phyloP scores from a whole-genome alignment of 306 rosid species.

The Fragaria vesca region DNA sequence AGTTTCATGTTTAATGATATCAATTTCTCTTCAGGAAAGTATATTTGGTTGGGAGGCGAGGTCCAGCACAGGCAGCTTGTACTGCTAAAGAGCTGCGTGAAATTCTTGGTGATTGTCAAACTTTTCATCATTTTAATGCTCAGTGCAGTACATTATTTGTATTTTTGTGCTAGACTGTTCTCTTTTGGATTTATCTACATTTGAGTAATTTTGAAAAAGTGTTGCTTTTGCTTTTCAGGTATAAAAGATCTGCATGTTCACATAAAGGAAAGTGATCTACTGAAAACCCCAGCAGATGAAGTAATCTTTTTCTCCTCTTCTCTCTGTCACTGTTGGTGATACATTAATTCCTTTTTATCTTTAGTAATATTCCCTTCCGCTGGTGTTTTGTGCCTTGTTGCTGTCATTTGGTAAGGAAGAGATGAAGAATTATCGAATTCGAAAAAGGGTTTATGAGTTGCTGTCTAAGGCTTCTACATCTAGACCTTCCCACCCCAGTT shows the following conservation, averaged over 20 bases:
- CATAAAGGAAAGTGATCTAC: slow-evolving; percentile 70
- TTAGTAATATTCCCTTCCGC: slow-evolving; percentile 16
- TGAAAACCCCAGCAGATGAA: slow-evolving; percentile 67
- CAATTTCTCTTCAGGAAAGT: slow-evolving; percentile 58
- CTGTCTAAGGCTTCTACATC: slow-evolving; percentile 72
- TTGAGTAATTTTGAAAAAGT: not conserved
- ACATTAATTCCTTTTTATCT: not conserved
- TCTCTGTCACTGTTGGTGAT: not conserved
- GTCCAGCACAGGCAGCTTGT: slow-evolving; percentile 97
- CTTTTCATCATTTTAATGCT: slow-evolving; percentile 4
- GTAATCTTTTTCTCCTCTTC: slow-evolving; percentile 32
- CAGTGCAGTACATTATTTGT: not conserved
- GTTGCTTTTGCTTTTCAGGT: slow-evolving; percentile 44
- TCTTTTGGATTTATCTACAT: not conserved
- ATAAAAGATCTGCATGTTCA: slow-evolving; percentile 53
- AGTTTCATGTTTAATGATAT: slow-evolving; percentile 20
- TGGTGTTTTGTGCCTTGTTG: slow-evolving; percentile 30
- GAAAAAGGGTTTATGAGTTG: slow-evolving; percentile 76
- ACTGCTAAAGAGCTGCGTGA: slow-evolving; percentile 93
- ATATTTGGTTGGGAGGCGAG: slow-evolving; percentile 94
- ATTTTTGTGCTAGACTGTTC: not conserved
- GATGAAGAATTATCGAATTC: slow-evolving; percentile 73
- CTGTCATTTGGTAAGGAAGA: slow-evolving; percentile 75
- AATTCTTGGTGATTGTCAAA: slow-evolving; percentile 69
- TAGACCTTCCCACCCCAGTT: slow-evolving; percentile 38